A percentile compares a stretch with the other conserved stretches of the same genome.
Evolutionary conservation across 306 rosid genomes (phyloP).

Genomic region (Begonia peltatifolia): DNA sequence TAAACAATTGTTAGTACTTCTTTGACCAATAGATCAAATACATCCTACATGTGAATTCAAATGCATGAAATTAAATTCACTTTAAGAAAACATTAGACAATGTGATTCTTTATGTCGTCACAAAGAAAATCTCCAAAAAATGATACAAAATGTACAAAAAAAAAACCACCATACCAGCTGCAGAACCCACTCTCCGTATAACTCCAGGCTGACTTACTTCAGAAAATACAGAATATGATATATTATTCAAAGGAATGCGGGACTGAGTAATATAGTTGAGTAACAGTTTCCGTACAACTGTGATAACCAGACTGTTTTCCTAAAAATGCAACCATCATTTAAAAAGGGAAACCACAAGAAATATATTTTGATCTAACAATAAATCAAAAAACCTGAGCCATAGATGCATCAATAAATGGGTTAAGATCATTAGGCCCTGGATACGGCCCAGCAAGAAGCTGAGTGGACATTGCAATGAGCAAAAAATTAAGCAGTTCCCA

Average conservation of each 20-base stretch:
- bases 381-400: constrained; percentile 65
- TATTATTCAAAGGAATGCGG: constrained; percentile 31
- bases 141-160: background rate
- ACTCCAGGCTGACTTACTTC: constrained; percentile 85
- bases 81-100: too few relatives aligned
- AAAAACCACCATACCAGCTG: constrained; percentile 55
- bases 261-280: constrained; percentile 51
- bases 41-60: too few relatives aligned
- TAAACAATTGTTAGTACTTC: too few relatives aligned
- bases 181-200: constrained; percentile 88
- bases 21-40: too few relatives aligned
- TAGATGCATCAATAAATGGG: constrained; percentile 87
- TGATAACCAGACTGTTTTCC: constrained; percentile 63
- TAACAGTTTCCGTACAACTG: constrained; percentile 59
- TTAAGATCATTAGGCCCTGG: constrained; percentile 71
- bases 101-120: too few relatives aligned
- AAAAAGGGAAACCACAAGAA: constrained; percentile 10
- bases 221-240: constrained; percentile 53
- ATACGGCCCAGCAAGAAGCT: constrained; percentile 94
- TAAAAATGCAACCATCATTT: constrained; percentile 28
- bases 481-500: constrained; percentile 89
- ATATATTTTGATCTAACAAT: constrained; percentile 7
- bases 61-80: background rate
- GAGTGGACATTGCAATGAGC: constrained; percentile 90
- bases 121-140: background rate